Base-by-base conservation (phyloP, 805 yeast genomes). In the Sungouiella blattae region DNA sequence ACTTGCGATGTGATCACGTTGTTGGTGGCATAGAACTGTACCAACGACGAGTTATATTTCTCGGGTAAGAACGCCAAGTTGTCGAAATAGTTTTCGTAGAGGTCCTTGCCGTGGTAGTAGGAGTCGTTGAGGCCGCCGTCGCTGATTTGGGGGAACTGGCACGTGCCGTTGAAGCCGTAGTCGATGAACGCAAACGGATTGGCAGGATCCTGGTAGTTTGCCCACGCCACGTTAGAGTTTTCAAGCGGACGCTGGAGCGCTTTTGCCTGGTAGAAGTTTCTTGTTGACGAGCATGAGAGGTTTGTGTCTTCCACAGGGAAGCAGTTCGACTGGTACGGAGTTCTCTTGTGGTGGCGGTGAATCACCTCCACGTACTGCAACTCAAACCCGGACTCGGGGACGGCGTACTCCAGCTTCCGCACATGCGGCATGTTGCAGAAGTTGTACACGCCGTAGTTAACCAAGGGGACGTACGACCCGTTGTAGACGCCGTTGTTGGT, bases 341-440 rank as follows among this genome's bases (percentile, higher is more conserved):
- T 31, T 9, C 34, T 26, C 15, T 31, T 31, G 16, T 31, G 34
- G 21, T 31, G 34, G 8, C 34, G 34, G 12, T 31, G 34, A 2
- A 31, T 24, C 34, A 31, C 34, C 22, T 31, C 34, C 16, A 31
- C 34, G n/a, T 31, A 31, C 13, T 31, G 12, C 17, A 31, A 17
- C 8, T 3, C n/a, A 18, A 14, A 24, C 8, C 18, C 34, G 5
- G 30, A 7, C 6, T 4, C 13, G 1, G 34, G 34, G 8, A 25
- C 28, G 2, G 9, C 13, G 12, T 31, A 31, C 14, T 16, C 23
- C 3, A 6, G n/a, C 12, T 26, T 6, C 11, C 34, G 23, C 11
- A 31, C 34, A 18, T 31, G 34, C 4, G 34, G 34, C 34, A 31
- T 31, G 28, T 31, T 31, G 28, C 34, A 31, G 24, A 14, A 31